A percentile compares a stretch with the other conserved stretches of the same genome.
Conservation (phyloP, 1,139 yeast genomes). For the Blastobotrys aristatus region DNA sequence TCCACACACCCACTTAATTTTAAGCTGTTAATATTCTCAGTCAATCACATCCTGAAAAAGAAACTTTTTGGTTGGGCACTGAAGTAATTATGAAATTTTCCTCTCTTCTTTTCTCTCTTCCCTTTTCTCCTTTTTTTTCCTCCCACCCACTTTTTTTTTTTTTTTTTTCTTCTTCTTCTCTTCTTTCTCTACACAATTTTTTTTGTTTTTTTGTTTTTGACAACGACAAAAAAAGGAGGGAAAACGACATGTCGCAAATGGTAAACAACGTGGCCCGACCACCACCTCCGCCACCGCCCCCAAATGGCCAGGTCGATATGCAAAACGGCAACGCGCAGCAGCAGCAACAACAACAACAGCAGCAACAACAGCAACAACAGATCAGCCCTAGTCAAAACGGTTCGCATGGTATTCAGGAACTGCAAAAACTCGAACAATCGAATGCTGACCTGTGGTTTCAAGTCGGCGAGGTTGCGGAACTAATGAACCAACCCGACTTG, state of each 20-base stretch:
- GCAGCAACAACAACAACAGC: slow-evolving; percentile 7
- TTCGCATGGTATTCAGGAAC: slow-evolving; percentile 23
- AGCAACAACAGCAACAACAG: slow-evolving; percentile 28
- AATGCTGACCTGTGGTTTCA: slow-evolving; percentile 93
- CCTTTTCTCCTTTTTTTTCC: neutral
- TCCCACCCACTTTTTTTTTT: slow-evolving; percentile 1
- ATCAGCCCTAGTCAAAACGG: neutral
- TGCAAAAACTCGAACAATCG: slow-evolving; percentile 40
- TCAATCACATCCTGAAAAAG: neutral
- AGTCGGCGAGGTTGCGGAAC: slow-evolving; percentile 80
- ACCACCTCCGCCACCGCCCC: slow-evolving; percentile 2
- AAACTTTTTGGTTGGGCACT: neutral
- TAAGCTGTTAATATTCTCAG: neutral
- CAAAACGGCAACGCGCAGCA: slow-evolving; percentile 5
- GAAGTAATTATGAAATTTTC: neutral
- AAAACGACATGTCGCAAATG: neutral
- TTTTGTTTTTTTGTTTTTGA: neutral
- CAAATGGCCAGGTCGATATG: slow-evolving; percentile 15
- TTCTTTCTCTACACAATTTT: neutral
- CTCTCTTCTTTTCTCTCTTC: neutral
- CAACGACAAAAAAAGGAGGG: neutral
- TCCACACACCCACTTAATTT: neutral
- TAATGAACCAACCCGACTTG: slow-evolving; percentile 81
- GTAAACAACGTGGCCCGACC: neutral
- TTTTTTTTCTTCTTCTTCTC: neutral